Conservation (phyloP, 2,329 filamentous ascomycete genomes). For the Paraphaeosphaeria minitans region DNA sequence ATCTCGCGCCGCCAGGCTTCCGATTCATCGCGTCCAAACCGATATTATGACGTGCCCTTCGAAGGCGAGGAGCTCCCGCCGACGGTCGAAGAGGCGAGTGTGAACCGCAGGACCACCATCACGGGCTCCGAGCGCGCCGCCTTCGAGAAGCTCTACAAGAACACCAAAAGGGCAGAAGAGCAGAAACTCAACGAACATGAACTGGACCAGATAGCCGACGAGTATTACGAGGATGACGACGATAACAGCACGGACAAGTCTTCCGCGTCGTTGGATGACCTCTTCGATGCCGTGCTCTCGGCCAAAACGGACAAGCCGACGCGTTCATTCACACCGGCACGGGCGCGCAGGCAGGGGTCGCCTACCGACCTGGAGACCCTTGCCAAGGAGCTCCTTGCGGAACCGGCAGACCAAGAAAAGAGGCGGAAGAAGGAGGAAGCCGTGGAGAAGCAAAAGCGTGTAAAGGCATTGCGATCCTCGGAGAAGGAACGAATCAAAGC, state of each 20-base stretch:
- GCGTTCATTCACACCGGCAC: not conserved
- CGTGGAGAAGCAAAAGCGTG: slow-evolving; percentile 17
- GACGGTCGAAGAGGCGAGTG: slow-evolving; percentile 22
- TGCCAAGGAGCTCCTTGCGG: slow-evolving; percentile 21
- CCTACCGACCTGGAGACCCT: slow-evolving; percentile 20
- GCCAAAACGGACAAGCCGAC: slow-evolving; percentile 11
- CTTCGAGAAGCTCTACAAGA: slow-evolving; percentile 44
- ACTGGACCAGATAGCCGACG: slow-evolving; percentile 37
- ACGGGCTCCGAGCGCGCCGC: slow-evolving; percentile 42
- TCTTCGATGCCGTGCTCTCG: slow-evolving; percentile 39
- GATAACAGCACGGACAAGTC: slow-evolving; percentile 15
- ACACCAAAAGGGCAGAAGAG: slow-evolving; percentile 25
- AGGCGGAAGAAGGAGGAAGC: slow-evolving; percentile 12
- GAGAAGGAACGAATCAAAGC: slow-evolving; percentile 61
- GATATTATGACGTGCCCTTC: slow-evolving; percentile 57
- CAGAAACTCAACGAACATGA: slow-evolving; percentile 21
- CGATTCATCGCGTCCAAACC: slow-evolving; percentile 21
- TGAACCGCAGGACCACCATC: slow-evolving; percentile 38
- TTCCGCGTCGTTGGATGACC: slow-evolving; percentile 16
- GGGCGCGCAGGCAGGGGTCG: slow-evolving; percentile 7
- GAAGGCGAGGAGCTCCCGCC: slow-evolving; percentile 48
- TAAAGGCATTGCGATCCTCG: slow-evolving; percentile 20
- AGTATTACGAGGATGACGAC: slow-evolving; percentile 40
- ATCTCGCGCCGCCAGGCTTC: slow-evolving; percentile 27
- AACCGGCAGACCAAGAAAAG: slow-evolving; percentile 14